Percentiles rank a stretch among this genome's conserved stretches.
Conservation (phyloP, 2,329 filamentous ascomycete species). For the Torrubiellomyces zombiae region DNA sequence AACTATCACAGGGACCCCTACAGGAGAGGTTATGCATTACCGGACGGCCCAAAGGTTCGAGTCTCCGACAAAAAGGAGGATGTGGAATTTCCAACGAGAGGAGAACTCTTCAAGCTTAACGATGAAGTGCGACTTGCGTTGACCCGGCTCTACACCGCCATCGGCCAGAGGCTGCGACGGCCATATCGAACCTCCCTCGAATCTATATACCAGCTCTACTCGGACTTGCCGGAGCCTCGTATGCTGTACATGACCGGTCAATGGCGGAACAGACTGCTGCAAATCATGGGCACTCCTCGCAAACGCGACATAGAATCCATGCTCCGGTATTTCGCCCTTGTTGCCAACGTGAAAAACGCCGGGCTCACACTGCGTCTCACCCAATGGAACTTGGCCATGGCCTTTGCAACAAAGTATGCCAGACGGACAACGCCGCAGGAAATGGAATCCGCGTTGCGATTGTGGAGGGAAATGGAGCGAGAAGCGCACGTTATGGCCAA, state of each 20-base stretch:
- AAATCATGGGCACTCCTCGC: slow-evolving; percentile 47
- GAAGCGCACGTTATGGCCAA: slow-evolving; percentile 47
- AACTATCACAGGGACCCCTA: slow-evolving; percentile 35
- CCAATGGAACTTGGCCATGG: slow-evolving; percentile 76
- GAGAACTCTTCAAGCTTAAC: slow-evolving; percentile 20
- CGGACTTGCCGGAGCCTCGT: slow-evolving; percentile 31
- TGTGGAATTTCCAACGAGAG: slow-evolving; percentile 24
- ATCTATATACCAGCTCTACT: slow-evolving; percentile 31
- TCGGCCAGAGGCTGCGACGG: slow-evolving; percentile 24
- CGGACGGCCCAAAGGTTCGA: slow-evolving; percentile 29
- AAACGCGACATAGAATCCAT: slow-evolving; percentile 43
- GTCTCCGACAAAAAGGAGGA: slow-evolving; percentile 36
- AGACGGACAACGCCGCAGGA: slow-evolving; percentile 44
- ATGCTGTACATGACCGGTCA: slow-evolving; percentile 31
- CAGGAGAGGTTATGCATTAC: slow-evolving; percentile 33
- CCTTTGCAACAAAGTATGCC: slow-evolving; percentile 58
- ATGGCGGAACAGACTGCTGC: slow-evolving; percentile 47
- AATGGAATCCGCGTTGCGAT: slow-evolving; percentile 42
- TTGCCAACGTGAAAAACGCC: slow-evolving; percentile 68
- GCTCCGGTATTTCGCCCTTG: slow-evolving; percentile 66
- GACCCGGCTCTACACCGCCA: slow-evolving; percentile 21
- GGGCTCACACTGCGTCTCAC: slow-evolving; percentile 47
- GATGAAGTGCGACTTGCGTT: slow-evolving; percentile 19
- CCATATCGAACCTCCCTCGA: slow-evolving; percentile 24
- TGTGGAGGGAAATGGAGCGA: slow-evolving; percentile 86